Evolutionary conservation across 1,284 basidiomycete genomes (phyloP), one percentile per base, ranked within the genome.

Genomic region (Kalmanozyma brasiliensis): DNA sequence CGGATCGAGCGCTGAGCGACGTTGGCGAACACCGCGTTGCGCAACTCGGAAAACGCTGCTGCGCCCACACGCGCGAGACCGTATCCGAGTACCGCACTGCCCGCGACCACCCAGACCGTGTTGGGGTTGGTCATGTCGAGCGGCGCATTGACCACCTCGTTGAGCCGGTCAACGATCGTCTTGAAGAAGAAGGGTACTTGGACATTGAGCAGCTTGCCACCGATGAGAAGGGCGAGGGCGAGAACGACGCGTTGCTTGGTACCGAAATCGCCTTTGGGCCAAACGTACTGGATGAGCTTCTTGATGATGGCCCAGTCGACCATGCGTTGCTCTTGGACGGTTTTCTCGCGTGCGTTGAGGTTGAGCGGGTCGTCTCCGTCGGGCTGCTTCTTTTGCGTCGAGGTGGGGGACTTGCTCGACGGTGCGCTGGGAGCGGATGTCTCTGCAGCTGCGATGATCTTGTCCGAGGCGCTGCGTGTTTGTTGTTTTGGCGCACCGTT

Each of bases 161-260:
- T 97, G 66, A 98, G 85, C 1, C 89, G 83, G 81, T 98, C 95
- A 57, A 98, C 89, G 44, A 98, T 89, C 35, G 87, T 82, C 83
- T 98, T 98, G 87, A 98, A 98, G 70, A 98, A 86, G 73, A 94
- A 88, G 0, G 96, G 95, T 6, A 98, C 94, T 86, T 98, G 95
- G 0, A 98, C 95, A 80, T 98, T 98, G 58, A 98, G 84, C 24
- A 96, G 84, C 87, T 98, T 98, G 51, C 93, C 94, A 7, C 87
- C 85, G 33, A 98, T 85, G 33, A 98, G 85, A 52, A 98, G 84
- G 0, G 85, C 86, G 43, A 98, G 87, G 0, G 96, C 96, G 6
- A 91, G 82, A 0, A 97, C 74, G 6, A 99, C 95, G 5, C 94
- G 88, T 43, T 59, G 85, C 66, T 87, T 88, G 48, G 86, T 85